Evolutionary conservation across 2,329 filamentous ascomycete species (phyloP), one percentile per base, ranked within the genome.

Genomic region (Botrytis pseudocinerea): DNA sequence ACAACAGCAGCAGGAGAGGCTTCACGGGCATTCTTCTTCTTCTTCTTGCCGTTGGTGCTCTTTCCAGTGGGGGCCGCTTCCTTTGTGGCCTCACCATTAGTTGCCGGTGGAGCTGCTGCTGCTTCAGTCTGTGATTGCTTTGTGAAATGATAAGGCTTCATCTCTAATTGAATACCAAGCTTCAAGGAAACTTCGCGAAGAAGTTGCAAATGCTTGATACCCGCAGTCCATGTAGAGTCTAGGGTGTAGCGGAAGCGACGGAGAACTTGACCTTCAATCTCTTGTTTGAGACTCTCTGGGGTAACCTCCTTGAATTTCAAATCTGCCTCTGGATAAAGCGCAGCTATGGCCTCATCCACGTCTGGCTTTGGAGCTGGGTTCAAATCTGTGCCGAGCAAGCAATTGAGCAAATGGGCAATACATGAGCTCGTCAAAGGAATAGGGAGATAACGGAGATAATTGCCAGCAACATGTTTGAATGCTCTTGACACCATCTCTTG

Each of bases 401-500:
- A 99, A 86, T 99, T 99, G 77, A 99, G 87, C 69, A 99, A 86
- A 81, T 99, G 96, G 10, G 95, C 87, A 74, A 95, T 85, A 81
- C 93, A 95, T 74, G 93, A 86, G 66, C 93, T 88, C n/a, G 92
- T 90, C 75, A 98, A 91, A 22, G 93, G 90, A 76, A 92, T 87
- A 35, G 96, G 93, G 32, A 98, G 84, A 75, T 92, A 89, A 76
- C 92, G 91, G 75, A 99, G 86, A 82, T 97, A 93, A 78, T 88
- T 88, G 81, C 93, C 91, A 73, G 92, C 88, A 76, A 96, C 86
- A 83, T 99, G 95, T 88, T 99, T 99, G 88, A 98, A 98, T 8
- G 93, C 91, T 85, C 96, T 91, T n/a, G 93, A 88, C 76, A 98
- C 88, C 92, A 98, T 98, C 83, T 99, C 96, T 81, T 97, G 95